A percentile compares a stretch with the other conserved stretches of the same genome.
Evolutionary conservation across 2,329 filamentous ascomycete species (phyloP).

Genomic region (Huntiella bhutanensis): DNA sequence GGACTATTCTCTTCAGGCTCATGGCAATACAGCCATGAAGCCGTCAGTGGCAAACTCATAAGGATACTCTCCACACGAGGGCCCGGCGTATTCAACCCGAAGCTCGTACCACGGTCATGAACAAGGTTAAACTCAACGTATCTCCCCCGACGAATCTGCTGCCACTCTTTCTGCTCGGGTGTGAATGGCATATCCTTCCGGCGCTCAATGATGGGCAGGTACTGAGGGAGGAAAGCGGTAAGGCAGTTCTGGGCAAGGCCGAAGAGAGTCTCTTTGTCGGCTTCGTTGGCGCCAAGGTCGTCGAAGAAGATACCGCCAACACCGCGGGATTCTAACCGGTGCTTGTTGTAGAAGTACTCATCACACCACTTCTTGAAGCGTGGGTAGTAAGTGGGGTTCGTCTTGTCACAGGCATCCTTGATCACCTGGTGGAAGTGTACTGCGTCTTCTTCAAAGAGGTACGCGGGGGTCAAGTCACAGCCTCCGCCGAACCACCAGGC

Average conservation of each 20-base stretch:
- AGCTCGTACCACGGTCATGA: slow-evolving; percentile 85
- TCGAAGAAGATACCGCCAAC: slow-evolving; percentile 98
- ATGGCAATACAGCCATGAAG: slow-evolving; percentile 93
- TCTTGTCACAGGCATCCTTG: slow-evolving; percentile 81
- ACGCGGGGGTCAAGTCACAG: slow-evolving; percentile 78
- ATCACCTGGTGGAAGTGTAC: slow-evolving; percentile 91
- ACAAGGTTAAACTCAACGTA: slow-evolving; percentile 99
- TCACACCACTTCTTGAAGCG: slow-evolving; percentile 98
- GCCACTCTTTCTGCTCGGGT: slow-evolving; percentile 80
- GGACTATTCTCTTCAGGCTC: slow-evolving; percentile 53
- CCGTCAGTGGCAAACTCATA: slow-evolving; percentile 89
- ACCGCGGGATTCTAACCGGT: slow-evolving; percentile 70
- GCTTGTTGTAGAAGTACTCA: slow-evolving; percentile 88
- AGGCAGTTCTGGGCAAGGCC: slow-evolving; percentile 74
- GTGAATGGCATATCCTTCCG: slow-evolving; percentile 86
- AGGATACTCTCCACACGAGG: slow-evolving; percentile 89
- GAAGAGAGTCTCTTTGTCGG: slow-evolving; percentile 77
- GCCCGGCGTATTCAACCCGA: slow-evolving; percentile 82
- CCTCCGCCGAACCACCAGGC: slow-evolving; percentile 98
- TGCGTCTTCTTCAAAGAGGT: slow-evolving; percentile 92
- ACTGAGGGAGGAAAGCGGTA: slow-evolving; percentile 73
- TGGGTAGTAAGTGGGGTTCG: slow-evolving; percentile 81
- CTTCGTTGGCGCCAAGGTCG: slow-evolving; percentile 73
- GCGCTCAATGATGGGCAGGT: slow-evolving; percentile 71
- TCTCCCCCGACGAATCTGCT: slow-evolving; percentile 79